Percentiles rank a stretch among this genome's conserved stretches.
Conservation (phyloP, 2,329 filamentous ascomycete genomes). For the Lomentospora prolificans region DNA sequence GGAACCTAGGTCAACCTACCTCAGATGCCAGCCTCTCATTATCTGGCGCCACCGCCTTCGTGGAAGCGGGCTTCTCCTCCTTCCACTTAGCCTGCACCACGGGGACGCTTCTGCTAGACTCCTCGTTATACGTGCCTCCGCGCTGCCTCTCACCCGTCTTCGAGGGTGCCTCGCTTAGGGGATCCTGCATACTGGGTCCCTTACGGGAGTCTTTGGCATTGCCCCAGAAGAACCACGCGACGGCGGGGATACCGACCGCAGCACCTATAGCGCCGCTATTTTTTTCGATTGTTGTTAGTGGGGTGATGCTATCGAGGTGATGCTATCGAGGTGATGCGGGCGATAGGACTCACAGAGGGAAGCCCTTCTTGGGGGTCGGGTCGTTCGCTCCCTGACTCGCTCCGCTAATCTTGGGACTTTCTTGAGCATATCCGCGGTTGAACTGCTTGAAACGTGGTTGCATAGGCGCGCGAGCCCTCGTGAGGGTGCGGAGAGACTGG, state of each 20-base stretch:
- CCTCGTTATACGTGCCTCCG: background rate
- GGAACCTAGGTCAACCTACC: conserved; percentile 2
- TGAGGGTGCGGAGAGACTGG: background rate
- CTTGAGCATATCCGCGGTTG: background rate
- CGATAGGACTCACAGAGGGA: background rate
- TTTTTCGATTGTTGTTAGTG: background rate
- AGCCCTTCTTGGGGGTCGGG: background rate
- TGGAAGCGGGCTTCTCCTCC: conserved; percentile 4
- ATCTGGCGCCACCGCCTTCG: conserved; percentile 1
- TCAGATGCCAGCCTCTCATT: conserved; percentile 2
- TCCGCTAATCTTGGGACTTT: background rate
- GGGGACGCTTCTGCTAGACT: conserved; percentile 5
- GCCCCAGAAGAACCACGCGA: conserved; percentile 8
- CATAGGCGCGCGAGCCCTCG: background rate
- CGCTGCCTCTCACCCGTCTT: background rate
- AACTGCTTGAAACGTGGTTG: background rate
- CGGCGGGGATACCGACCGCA: conserved; percentile 5
- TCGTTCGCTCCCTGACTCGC: background rate
- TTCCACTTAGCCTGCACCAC: background rate
- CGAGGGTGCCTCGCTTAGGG: background rate
- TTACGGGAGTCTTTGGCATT: background rate
- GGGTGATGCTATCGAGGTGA: too few species aligned
- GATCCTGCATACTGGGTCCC: too few species aligned
- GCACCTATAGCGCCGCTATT: background rate
- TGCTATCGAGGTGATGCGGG: too few species aligned